Evolutionary conservation across 2,329 filamentous ascomycete genomes (phyloP).

Genomic region (Colletotrichum coccodes): DNA sequence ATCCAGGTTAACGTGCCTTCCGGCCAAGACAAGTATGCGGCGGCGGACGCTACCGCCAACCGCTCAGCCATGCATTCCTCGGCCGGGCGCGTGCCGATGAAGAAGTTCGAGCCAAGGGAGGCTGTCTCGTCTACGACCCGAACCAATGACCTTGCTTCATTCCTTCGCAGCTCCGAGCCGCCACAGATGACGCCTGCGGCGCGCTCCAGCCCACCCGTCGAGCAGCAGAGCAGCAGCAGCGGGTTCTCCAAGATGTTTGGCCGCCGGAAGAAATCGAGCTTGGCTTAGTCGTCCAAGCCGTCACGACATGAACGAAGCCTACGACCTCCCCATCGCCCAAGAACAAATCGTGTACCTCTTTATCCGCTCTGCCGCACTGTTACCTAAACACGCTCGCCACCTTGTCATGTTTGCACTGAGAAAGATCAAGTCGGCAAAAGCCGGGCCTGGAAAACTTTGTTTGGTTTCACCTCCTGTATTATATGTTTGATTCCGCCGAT

Average conservation of each 20-base stretch:
- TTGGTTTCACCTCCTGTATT: conserved; percentile 12
- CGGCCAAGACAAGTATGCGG: conserved; percentile 54
- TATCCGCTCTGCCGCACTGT: background rate
- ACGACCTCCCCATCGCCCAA: conserved; percentile 22
- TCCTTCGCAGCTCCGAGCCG: conserved; percentile 76
- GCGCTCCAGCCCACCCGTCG: conserved; percentile 36
- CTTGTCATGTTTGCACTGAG: background rate
- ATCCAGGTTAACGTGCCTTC: conserved; percentile 62
- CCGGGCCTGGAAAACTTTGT: background rate
- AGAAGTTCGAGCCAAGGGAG: conserved; percentile 68
- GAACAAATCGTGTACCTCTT: conserved; percentile 14
- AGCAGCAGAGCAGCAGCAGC: conserved; percentile 47
- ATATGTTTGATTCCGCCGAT: conserved; percentile 8
- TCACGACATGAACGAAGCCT: conserved; percentile 28
- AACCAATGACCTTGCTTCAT: conserved; percentile 78
- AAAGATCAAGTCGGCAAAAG: background rate
- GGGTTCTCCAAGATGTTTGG: conserved; percentile 60
- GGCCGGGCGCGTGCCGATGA: conserved; percentile 60
- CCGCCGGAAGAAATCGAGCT: conserved; percentile 58
- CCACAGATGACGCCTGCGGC: conserved; percentile 47
- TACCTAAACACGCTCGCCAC: conserved; percentile 1
- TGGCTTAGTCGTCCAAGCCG: conserved; percentile 38
- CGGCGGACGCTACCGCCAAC: conserved; percentile 38
- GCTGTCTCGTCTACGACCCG: conserved; percentile 52
- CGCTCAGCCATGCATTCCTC: conserved; percentile 36